phyloP scores from a whole-genome alignment of 1,284 basidiomycete species.

The Microbotryomycetes sp. region DNA sequence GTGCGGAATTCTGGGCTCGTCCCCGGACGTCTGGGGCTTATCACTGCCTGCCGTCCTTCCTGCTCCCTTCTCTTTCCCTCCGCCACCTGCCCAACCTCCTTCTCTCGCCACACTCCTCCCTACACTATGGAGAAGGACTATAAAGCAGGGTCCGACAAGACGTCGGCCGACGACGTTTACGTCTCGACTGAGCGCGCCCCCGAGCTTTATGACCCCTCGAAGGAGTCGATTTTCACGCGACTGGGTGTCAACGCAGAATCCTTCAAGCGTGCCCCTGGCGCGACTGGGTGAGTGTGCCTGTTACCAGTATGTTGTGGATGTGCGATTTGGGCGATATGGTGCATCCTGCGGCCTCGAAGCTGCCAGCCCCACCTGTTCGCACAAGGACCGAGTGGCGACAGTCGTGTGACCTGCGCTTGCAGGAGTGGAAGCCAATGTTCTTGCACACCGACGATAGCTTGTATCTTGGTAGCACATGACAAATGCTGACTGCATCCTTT shows the following conservation, averaged over 20 bases:
- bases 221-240: constrained; percentile 42
- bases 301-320: constrained; percentile 2
- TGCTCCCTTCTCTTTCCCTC: background rate
- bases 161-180: constrained; percentile 4
- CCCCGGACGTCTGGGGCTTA: background rate
- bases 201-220: constrained; percentile 42
- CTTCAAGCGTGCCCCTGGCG: constrained; percentile 45
- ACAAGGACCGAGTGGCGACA: constrained; percentile 22
- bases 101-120: background rate
- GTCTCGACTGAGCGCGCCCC: constrained; percentile 4
- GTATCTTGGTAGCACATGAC: no score
- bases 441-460: no score
- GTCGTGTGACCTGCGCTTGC: no score
- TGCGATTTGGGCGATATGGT: background rate
- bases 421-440: no score
- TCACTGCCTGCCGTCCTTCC: background rate
- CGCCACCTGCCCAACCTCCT: background rate
- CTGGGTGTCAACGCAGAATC: constrained; percentile 42
- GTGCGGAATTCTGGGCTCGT: background rate
- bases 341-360: constrained; percentile 1
- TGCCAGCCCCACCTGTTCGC: constrained; percentile 4
- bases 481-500: background rate
- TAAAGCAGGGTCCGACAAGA: constrained; percentile 1
- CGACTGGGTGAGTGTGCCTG: constrained; percentile 33
- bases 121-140: background rate